Conservation (phyloP, 1,284 basidiomycete species). For the Fistulina hepatica region DNA sequence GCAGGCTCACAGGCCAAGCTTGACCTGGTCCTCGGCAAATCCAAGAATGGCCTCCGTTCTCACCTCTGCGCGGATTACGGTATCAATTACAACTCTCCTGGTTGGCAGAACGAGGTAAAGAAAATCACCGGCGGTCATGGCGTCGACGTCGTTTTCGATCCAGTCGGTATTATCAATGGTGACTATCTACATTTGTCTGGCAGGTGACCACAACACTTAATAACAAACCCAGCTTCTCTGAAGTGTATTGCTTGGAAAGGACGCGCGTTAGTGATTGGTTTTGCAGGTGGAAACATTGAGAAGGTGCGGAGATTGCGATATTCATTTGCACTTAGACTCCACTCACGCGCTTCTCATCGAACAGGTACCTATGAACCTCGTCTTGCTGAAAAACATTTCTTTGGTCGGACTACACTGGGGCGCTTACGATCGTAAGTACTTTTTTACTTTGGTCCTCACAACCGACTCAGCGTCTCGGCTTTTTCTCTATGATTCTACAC, state of each 20-base stretch:
- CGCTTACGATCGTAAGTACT: slow-evolving; percentile 22
- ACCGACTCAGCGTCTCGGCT: neutral
- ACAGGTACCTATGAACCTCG: slow-evolving; percentile 78
- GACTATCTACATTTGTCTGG: slow-evolving; percentile 15
- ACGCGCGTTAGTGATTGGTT: slow-evolving; percentile 83
- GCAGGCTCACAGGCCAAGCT: slow-evolving; percentile 62
- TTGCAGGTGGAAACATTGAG: slow-evolving; percentile 83
- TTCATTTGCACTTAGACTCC: too few relatives aligned
- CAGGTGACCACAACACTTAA: neutral
- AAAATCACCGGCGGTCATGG: slow-evolving; percentile 72
- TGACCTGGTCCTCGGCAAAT: slow-evolving; percentile 56
- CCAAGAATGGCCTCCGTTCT: slow-evolving; percentile 54
- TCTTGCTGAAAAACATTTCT: slow-evolving; percentile 80
- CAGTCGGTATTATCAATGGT: slow-evolving; percentile 7
- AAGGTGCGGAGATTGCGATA: slow-evolving; percentile 51
- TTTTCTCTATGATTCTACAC: too few relatives aligned
- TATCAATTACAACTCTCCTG: slow-evolving; percentile 53
- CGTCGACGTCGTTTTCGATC: neutral
- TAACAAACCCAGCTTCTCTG: slow-evolving; percentile 44
- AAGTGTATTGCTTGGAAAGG: slow-evolving; percentile 96
- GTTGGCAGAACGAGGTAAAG: slow-evolving; percentile 70
- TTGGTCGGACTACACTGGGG: slow-evolving; percentile 59
- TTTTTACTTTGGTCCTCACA: neutral
- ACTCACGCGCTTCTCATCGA: too few relatives aligned
- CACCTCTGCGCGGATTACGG: slow-evolving; percentile 66